Conservation (phyloP, 2,329 filamentous ascomycete species). For the Ophiocordyceps camponoti-saundersi region DNA sequence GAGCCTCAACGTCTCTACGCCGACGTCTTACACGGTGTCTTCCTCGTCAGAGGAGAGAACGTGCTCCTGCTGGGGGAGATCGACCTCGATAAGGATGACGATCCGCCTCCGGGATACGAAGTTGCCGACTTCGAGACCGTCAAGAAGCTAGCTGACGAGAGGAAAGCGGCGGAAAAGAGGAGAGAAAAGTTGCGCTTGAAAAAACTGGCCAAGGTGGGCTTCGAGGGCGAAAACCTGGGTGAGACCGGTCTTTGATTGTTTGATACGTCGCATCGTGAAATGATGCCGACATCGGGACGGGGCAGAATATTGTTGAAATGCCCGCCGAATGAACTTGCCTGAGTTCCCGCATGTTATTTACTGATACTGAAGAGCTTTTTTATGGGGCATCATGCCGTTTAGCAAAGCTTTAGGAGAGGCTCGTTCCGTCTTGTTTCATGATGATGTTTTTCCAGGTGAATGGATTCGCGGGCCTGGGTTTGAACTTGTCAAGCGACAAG, state of each 20-base stretch:
- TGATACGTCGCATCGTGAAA: not conserved
- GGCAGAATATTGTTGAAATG: conserved; percentile 51
- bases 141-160: conserved; percentile 54
- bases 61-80: conserved; percentile 93
- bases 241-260: conserved; percentile 45
- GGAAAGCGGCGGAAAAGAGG: conserved; percentile 49
- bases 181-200: conserved; percentile 56
- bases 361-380: no score
- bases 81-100: conserved; percentile 90
- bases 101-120: conserved; percentile 57
- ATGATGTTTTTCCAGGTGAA: no score
- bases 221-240: conserved; percentile 70
- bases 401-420: no score
- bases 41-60: conserved; percentile 89
- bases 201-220: conserved; percentile 63
- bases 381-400: no score
- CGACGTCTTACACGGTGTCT: conserved; percentile 73
- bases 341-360: not conserved
- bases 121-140: conserved; percentile 51
- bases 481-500: no score
- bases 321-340: conserved; percentile 9
- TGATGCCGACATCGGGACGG: not conserved
- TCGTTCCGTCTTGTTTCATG: no score
- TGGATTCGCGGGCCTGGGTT: no score
- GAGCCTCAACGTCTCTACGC: conserved; percentile 45